Evolutionary conservation across 148 eudicot genomes (phyloP), one percentile per base, ranked within the genome.

Genomic region (Beta vulgaris): DNA sequence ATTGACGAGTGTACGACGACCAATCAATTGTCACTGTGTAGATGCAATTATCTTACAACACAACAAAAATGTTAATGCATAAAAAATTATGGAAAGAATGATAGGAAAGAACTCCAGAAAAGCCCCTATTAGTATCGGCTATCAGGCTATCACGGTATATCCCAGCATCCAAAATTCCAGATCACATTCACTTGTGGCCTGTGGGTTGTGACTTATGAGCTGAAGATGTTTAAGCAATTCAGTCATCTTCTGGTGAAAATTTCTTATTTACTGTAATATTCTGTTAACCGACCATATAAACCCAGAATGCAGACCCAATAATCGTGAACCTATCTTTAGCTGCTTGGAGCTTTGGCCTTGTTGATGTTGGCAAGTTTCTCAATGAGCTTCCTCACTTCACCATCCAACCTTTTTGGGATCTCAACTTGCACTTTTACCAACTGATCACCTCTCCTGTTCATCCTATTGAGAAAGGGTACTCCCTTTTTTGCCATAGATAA

Each of bases 401-500:
- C 74, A 40, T 89, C 84, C 23, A 92, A 66, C 78, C 88, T 80
- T 68, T 83, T 88, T 0, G 98, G 97, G 39, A 95, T 95, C 91
- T 95, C 97, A 9, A 95, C 89, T 78, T 90, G 97, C 73, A 92
- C 89, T 77, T 72, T 95, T 78, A 93, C 97, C 78, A 92, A 54
- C 82, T 95, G 98, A 73, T 95, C 96, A 7, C 98, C 97, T 77
- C 97, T 89, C 84, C 72, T 84, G 65, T 82, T 92, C 60, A 78
- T 84, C 71, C 71, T 95, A 81, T 90, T 92, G 14, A 92, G 59
- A 59, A 79, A 63, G 0, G 99, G 99, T 31, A 96, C 95, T 15
- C 99, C 99, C 68, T 85, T 92, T 83, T 92, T 92, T 11, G 89
- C 86, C 97, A 96, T 88, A 44, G 91, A 93, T 36, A 96, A 68